phyloP scores from a whole-genome alignment of 805 yeast genomes.

The Sugiyamaella mastotermitis region DNA sequence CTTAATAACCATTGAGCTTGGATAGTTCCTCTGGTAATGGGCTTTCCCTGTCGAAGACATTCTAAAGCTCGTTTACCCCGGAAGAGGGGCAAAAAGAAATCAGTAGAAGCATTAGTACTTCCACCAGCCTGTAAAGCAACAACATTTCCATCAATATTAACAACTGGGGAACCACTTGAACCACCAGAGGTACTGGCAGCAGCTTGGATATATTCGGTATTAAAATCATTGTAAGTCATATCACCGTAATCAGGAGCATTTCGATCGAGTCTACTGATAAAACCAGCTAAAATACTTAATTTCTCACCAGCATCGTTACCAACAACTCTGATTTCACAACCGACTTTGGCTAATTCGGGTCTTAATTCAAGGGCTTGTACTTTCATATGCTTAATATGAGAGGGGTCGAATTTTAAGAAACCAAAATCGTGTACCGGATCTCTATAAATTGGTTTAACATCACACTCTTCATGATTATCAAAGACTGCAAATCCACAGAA shows the following conservation, averaged over 20 bases:
- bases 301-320: conserved; percentile 98
- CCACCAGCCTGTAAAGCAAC: conserved; percentile 96
- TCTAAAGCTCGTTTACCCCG: conserved; percentile 75
- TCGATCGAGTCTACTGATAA: conserved; percentile 76
- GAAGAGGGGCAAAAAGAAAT: conserved; percentile 81
- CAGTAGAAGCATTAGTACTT: conserved; percentile 83
- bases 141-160: conserved; percentile 77
- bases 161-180: conserved; percentile 95
- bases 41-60: conserved; percentile 54
- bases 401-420: conserved; percentile 72
- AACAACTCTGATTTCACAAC: conserved; percentile 87
- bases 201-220: conserved; percentile 90
- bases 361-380: conserved; percentile 58
- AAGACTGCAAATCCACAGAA: conserved; percentile 87
- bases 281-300: conserved; percentile 80
- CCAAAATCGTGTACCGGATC: conserved; percentile 97
- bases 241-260: conserved; percentile 93
- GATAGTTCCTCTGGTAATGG: conserved; percentile 83
- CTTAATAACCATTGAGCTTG: conserved; percentile 84
- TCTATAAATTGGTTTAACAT: conserved; percentile 76
- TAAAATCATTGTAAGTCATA: conserved; percentile 83
- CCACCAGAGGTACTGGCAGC: conserved; percentile 97
- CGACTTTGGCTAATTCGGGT: conserved; percentile 86
- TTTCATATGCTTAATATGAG: conserved; percentile 63
- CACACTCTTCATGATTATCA: conserved; percentile 91